Evolutionary conservation across 306 rosid species (phyloP).

Genomic region (Ormosia emarginata): DNA sequence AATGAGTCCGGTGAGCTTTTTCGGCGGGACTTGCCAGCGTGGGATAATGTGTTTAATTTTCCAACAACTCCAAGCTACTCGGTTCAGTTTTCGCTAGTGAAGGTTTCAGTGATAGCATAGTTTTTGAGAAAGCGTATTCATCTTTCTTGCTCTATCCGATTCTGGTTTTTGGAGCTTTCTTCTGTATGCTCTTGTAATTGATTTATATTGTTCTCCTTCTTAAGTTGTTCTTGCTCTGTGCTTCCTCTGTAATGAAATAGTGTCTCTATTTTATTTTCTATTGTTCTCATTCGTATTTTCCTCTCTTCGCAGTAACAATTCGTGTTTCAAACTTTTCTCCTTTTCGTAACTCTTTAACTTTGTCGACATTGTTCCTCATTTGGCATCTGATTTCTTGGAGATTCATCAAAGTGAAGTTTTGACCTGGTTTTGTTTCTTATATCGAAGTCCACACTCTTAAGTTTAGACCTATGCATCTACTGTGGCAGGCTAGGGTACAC

Average conservation of each 20-base stretch:
- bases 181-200: not conserved
- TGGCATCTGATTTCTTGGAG: conserved; percentile 3
- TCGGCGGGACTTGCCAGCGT: conserved; percentile 30
- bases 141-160: not conserved
- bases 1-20: conserved; percentile 34
- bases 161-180: not conserved
- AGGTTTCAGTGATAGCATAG: conserved; percentile 31
- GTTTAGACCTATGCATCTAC: no score
- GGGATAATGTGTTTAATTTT: conserved; percentile 50
- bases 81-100: conserved; percentile 21
- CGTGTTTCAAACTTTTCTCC: not conserved
- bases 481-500: no score
- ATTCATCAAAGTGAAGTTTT: not conserved
- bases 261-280: not conserved
- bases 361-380: conserved; percentile 6
- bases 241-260: not conserved
- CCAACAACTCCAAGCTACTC: conserved; percentile 35
- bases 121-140: conserved; percentile 30
- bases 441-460: no score
- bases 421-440: no score
- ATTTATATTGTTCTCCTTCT: not conserved
- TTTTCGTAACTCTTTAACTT: not conserved
- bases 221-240: not conserved
- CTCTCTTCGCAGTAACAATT: not conserved
- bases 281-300: not conserved